Conservation (phyloP, 2,329 filamentous ascomycete genomes). For the Coniella lustricola region DNA sequence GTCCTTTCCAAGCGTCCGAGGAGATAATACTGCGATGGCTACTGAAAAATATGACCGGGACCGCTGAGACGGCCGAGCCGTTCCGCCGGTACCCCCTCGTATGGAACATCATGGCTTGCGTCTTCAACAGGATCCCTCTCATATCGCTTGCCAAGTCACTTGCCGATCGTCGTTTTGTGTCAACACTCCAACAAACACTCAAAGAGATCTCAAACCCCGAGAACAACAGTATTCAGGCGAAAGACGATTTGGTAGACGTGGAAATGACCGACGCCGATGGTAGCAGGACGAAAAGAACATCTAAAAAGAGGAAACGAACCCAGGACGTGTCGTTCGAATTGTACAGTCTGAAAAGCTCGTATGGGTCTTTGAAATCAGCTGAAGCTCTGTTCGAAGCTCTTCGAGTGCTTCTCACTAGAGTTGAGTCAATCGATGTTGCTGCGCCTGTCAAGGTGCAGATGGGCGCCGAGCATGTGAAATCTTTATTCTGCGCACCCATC, state of each 20-base stretch:
- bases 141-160: constrained; percentile 66
- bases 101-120: constrained; percentile 55
- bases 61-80: constrained; percentile 39
- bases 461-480: constrained; percentile 51
- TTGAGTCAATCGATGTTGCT: constrained; percentile 28
- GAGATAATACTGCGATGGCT: constrained; percentile 56
- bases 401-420: constrained; percentile 37
- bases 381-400: constrained; percentile 43
- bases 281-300: constrained; percentile 18
- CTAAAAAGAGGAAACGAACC: constrained; percentile 42
- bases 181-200: constrained; percentile 58
- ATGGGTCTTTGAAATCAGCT: constrained; percentile 39
- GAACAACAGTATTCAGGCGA: constrained; percentile 7
- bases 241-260: constrained; percentile 16
- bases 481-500: constrained; percentile 45
- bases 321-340: constrained; percentile 31
- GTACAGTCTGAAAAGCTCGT: constrained; percentile 30
- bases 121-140: constrained; percentile 59
- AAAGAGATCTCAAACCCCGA: constrained; percentile 43
- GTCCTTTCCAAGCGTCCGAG: constrained; percentile 45
- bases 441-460: constrained; percentile 37
- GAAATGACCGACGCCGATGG: constrained; percentile 23
- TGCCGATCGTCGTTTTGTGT: constrained; percentile 60
- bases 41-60: constrained; percentile 52
- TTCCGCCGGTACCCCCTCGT: constrained; percentile 48